Conservation (phyloP, 164 flowering plant genomes). For the Liquidambar formosana region DNA sequence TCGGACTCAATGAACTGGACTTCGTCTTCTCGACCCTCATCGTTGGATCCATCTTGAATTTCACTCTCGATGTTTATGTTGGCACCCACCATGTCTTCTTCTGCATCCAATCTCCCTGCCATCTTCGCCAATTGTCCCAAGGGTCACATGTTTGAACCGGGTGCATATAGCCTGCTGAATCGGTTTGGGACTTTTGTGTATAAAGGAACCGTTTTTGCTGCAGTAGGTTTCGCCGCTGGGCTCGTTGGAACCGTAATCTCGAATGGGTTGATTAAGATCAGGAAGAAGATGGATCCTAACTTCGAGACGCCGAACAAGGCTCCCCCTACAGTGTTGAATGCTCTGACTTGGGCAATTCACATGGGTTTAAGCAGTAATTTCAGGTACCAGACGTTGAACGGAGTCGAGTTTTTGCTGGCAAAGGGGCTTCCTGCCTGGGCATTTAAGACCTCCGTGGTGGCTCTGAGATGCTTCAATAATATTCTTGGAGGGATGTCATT, state of each 20-base stretch:
- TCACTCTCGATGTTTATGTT: constrained; percentile 82
- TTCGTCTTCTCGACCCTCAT: constrained; percentile 93
- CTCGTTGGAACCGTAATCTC: constrained; percentile 86
- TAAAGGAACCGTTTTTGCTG: constrained; percentile 82
- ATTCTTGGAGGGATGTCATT: constrained; percentile 88
- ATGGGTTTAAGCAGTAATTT: constrained; percentile 92
- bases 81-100: constrained; percentile 59
- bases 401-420: constrained; percentile 72
- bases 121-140: constrained; percentile 72
- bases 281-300: constrained; percentile 88
- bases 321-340: constrained; percentile 81
- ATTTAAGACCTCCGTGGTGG: constrained; percentile 73
- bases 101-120: constrained; percentile 42
- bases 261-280: constrained; percentile 69
- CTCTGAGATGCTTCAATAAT: constrained; percentile 73
- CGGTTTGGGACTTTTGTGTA: constrained; percentile 83
- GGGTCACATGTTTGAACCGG: constrained; percentile 93
- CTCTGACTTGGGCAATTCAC: constrained; percentile 82
- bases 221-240: constrained; percentile 89
- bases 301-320: constrained; percentile 88
- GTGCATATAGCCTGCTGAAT: constrained; percentile 42
- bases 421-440: constrained; percentile 57
- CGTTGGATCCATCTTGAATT: constrained; percentile 84
- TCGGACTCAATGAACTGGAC: constrained; percentile 91
- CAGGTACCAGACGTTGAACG: constrained; percentile 88